A percentile compares a stretch with the other conserved stretches of the same genome.
Conservation (phyloP, 257 asterid genomes). For the Verbena officinalis region DNA sequence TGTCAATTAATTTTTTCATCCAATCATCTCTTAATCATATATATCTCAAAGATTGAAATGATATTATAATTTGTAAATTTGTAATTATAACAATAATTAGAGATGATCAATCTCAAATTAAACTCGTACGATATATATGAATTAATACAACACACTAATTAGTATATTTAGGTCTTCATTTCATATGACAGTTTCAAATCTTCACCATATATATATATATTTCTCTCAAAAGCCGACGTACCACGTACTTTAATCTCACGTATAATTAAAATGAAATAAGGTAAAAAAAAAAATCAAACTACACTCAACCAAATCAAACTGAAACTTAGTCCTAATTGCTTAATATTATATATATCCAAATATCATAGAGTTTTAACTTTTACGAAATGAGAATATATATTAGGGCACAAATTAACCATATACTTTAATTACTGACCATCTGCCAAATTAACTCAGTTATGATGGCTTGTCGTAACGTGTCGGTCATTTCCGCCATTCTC, state of each 20-base stretch:
- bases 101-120: too few species aligned
- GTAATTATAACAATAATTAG: too few species aligned
- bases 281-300: not conserved
- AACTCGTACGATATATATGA: too few species aligned
- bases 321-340: not conserved
- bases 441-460: conserved; percentile 4
- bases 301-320: conserved; percentile 1
- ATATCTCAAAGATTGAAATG: too few species aligned
- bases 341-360: not conserved
- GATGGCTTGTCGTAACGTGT: conserved; percentile 31
- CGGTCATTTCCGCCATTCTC: conserved; percentile 27
- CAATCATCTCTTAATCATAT: too few species aligned
- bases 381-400: conserved; percentile 1
- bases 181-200: not conserved
- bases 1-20: too few species aligned
- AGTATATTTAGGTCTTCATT: not conserved
- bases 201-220: too few species aligned
- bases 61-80: too few species aligned
- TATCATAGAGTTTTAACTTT: conserved; percentile 12
- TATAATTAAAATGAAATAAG: not conserved
- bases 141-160: too few species aligned
- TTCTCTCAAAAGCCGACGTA: conserved; percentile 36
- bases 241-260: not conserved
- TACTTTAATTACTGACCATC: too few species aligned
- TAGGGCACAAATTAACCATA: conserved; percentile 18